These are phyloP conservation scores for Bruguiera gymnorhiza DNA, from an alignment of 345 rosid genomes.

Conservation along the genomic window DNA sequence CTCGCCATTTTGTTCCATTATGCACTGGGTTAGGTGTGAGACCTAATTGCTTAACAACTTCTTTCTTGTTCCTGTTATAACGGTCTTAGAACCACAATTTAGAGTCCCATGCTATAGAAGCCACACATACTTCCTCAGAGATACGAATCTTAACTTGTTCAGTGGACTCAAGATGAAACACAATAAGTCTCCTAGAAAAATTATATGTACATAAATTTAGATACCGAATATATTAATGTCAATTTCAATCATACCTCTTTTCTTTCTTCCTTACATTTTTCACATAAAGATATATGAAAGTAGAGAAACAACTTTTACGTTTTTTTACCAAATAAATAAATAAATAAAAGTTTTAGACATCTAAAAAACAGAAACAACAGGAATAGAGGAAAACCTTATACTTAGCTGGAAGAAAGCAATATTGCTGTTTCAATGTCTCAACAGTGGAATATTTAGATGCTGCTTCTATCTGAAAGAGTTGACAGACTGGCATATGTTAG, in stretches of 20 bases:
- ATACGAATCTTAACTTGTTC: not conserved
- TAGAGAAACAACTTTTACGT: no score
- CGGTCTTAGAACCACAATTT: not conserved
- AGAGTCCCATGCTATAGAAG: not conserved
- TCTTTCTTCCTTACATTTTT: not conserved
- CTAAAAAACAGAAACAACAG: slow-evolving; percentile 1
- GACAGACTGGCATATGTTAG: slow-evolving; percentile 13
- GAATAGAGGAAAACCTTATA: slow-evolving; percentile 57
- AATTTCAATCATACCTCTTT: not conserved
- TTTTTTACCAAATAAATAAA: no score
- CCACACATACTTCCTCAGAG: not conserved
- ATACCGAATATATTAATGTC: not conserved
- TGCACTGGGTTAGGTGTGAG: no score
- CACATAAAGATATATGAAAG: no score
- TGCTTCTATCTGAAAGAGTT: slow-evolving; percentile 71
- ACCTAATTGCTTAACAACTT: no score
- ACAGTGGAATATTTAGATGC: slow-evolving; percentile 90
- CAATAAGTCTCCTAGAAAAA: not conserved
- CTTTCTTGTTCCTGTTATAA: not conserved
- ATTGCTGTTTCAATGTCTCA: slow-evolving; percentile 85
- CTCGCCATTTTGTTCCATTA: no score
- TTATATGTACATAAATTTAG: no score
- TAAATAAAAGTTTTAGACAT: no score
- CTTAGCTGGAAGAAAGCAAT: slow-evolving; percentile 69
- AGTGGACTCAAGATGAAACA: not conserved